Evolutionary conservation across 2,329 filamentous ascomycete genomes (phyloP).

Genomic region (Achaetomium macrosporum): DNA sequence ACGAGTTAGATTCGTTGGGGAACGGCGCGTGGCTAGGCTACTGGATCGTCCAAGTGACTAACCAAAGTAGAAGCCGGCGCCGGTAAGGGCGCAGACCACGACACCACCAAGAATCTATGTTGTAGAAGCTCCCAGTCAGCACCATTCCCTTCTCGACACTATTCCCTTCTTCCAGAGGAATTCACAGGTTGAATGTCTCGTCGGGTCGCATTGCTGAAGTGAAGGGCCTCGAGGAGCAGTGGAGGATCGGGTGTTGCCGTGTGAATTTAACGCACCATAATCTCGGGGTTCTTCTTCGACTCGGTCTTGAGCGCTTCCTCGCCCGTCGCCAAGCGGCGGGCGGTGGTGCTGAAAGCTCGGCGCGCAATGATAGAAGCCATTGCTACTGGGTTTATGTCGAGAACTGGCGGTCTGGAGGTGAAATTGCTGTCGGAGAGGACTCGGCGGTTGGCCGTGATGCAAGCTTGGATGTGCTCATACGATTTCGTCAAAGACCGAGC

Average conservation of each 20-base stretch:
- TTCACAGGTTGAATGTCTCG: not conserved
- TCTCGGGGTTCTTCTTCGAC: conserved; percentile 50
- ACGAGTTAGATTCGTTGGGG: not conserved
- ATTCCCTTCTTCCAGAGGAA: not conserved
- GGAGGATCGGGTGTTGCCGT: not conserved
- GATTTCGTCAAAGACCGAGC: conserved; percentile 20
- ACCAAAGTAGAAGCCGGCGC: conserved; percentile 89
- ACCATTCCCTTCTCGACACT: conserved; percentile 18
- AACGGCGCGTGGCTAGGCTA: not conserved
- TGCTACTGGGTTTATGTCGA: conserved; percentile 25
- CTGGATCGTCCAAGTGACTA: conserved; percentile 28
- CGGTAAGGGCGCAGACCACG: conserved; percentile 81
- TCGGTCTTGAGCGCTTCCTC: conserved; percentile 50
- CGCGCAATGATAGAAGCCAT: conserved; percentile 55
- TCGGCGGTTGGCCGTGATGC: conserved; percentile 10
- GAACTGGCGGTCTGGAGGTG: conserved; percentile 3
- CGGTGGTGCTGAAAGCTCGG: conserved; percentile 49
- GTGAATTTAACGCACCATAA: conserved; percentile 37
- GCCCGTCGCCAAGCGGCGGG: conserved; percentile 44
- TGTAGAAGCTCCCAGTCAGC: conserved; percentile 8
- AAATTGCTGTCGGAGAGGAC: conserved; percentile 16
- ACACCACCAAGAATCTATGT: conserved; percentile 79
- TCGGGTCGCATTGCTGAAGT: not conserved
- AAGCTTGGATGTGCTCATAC: conserved; percentile 17
- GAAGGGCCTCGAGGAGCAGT: no score